These are phyloP conservation scores for Phytomonas sp. DNA, from an alignment of 208 protist genomes.

Conservation along the genomic window DNA sequence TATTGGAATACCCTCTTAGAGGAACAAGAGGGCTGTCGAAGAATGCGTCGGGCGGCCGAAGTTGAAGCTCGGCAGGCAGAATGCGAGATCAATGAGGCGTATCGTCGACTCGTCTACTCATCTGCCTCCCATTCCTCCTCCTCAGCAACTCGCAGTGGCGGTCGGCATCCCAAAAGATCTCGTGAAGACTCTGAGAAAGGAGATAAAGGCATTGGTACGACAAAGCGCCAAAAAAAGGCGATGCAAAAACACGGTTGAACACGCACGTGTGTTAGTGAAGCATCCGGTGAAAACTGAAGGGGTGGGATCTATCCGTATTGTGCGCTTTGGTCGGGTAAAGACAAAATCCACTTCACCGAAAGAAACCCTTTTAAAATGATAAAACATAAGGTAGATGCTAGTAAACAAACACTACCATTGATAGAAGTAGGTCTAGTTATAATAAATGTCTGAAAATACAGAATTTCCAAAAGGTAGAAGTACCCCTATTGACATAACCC, in stretches of 20 bases:
- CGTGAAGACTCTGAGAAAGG: not conserved
- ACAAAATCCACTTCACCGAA: not conserved
- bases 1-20: conserved; percentile 58
- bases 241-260: not conserved
- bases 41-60: conserved; percentile 32
- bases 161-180: not conserved
- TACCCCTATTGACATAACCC: not conserved
- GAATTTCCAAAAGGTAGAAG: not conserved
- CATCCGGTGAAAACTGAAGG: not conserved
- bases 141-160: not conserved
- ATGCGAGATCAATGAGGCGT: conserved; percentile 63
- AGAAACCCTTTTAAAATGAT: not conserved
- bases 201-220: not conserved
- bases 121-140: not conserved
- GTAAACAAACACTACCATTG: not conserved
- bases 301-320: not conserved
- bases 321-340: not conserved
- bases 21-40: conserved; percentile 42
- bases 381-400: not conserved
- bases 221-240: not conserved
- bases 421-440: not conserved
- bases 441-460: conserved; percentile 1
- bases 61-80: conserved; percentile 42
- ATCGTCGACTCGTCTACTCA: conserved; percentile 34
- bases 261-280: not conserved